phyloP scores from a whole-genome alignment of 352 stramenopile species.

The Phytophthora palmivora region DNA sequence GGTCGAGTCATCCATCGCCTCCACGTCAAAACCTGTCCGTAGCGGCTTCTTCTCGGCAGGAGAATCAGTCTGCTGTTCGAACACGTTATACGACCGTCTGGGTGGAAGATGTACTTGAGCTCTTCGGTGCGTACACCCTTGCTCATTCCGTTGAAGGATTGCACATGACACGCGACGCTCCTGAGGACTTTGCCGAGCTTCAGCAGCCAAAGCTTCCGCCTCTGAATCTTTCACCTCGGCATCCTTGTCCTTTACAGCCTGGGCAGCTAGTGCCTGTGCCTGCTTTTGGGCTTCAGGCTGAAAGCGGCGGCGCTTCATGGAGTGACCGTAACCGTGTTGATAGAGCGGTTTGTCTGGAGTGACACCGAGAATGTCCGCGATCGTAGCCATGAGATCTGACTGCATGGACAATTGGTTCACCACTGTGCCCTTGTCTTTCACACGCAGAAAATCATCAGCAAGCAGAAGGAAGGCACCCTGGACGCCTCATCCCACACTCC shows the following conservation, averaged over 20 bases:
- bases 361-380: slow-evolving; percentile 71
- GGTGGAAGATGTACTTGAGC: slow-evolving; percentile 78
- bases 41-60: slow-evolving; percentile 59
- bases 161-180: slow-evolving; percentile 68
- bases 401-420: slow-evolving; percentile 76
- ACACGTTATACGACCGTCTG: slow-evolving; percentile 75
- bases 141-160: slow-evolving; percentile 75
- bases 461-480: slow-evolving; percentile 72
- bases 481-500: slow-evolving; percentile 70
- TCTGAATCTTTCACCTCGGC: slow-evolving; percentile 17
- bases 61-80: slow-evolving; percentile 56
- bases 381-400: slow-evolving; percentile 76
- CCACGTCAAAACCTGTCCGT: slow-evolving; percentile 63
- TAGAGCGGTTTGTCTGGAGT: slow-evolving; percentile 54
- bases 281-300: slow-evolving; percentile 28
- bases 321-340: slow-evolving; percentile 75
- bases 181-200: slow-evolving; percentile 27
- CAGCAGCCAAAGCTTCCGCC: slow-evolving; percentile 16
- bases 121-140: slow-evolving; percentile 72
- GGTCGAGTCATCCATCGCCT: slow-evolving; percentile 62
- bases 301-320: slow-evolving; percentile 63
- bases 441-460: slow-evolving; percentile 65
- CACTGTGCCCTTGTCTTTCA: slow-evolving; percentile 48
- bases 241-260: slow-evolving; percentile 23
- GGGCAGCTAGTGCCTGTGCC: slow-evolving; percentile 17